Evolutionary conservation across 2,329 filamentous ascomycete species (phyloP).

Genomic region (Ceratocystiopsis brevicomis): DNA sequence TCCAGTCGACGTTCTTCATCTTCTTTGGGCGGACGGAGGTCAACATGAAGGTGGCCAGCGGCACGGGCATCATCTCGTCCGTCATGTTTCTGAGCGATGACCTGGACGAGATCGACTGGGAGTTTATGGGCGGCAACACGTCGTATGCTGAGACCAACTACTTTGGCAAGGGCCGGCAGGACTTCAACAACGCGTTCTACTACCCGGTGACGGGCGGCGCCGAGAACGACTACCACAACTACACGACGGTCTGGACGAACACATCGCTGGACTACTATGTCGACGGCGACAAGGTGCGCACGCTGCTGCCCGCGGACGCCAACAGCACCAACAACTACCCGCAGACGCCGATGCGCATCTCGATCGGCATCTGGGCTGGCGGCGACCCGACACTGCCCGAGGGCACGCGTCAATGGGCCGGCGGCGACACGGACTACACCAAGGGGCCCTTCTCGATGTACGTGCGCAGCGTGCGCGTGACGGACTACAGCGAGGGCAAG

Average conservation of each 20-base stretch:
- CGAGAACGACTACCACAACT: conserved; percentile 50
- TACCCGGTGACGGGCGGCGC: conserved; percentile 34
- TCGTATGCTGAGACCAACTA: conserved; percentile 53
- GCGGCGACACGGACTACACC: conserved; percentile 35
- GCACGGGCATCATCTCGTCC: conserved; percentile 59
- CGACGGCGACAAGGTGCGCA: conserved; percentile 47
- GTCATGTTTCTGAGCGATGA: conserved; percentile 72
- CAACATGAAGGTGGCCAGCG: conserved; percentile 55
- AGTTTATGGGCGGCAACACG: conserved; percentile 52
- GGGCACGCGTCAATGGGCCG: conserved; percentile 36
- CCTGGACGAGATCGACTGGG: conserved; percentile 77
- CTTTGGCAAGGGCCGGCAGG: conserved; percentile 49
- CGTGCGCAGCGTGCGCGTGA: conserved; percentile 26
- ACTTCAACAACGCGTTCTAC: conserved; percentile 37
- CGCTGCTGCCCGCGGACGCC: conserved; percentile 39
- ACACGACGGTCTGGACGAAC: conserved; percentile 55
- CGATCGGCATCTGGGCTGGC: conserved; percentile 47
- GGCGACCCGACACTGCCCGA: conserved; percentile 35
- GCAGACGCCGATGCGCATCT: conserved; percentile 57
- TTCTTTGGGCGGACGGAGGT: conserved; percentile 71
- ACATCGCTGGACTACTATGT: conserved; percentile 49
- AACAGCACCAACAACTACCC: conserved; percentile 47
- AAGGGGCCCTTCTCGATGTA: conserved; percentile 43
- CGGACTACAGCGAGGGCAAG: conserved; percentile 18
- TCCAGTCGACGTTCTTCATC: conserved; percentile 65